Base-by-base conservation (phyloP, 1,139 yeast species). In the Geotrichum reessii region DNA sequence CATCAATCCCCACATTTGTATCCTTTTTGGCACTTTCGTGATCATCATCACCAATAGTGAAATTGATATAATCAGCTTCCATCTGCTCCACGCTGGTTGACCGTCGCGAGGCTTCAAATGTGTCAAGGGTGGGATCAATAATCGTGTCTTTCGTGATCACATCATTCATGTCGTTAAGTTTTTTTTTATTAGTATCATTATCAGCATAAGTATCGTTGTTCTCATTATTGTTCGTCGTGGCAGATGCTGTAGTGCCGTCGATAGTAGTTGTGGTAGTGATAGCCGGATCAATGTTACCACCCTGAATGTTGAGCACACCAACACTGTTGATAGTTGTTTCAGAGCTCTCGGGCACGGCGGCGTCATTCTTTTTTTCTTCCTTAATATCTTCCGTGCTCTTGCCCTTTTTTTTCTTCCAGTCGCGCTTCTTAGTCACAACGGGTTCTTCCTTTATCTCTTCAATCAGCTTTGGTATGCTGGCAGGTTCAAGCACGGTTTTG, bases 401-500 rank as follows among this genome's bases (percentile, higher is more conserved):
- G 5, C 52, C 47, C 50, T 57, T 58, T 14, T 49, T 51, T 37
- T 24, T 58, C 47, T 59, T 60, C 42, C 58, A 60, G 61, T 49
- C 57, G 57, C 31, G 57, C 52, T 42, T 52, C 44, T 7, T 58
- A 33, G 56, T 59, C 60, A 27, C 60, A 55, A 27, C 61, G 55
- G 37, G 59, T 46, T 46, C 53, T 54, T 37, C 55, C 59, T 50
- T 22, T 40, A 55, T 42, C 47, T 54, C 60, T 25, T 58, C 56
- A 24, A 58, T 46, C 14, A 54, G 44, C 19, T 40, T 28, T 2
- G 56, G 51, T 11, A 47, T 47, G 37, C 63, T 52, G 1, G 71
- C 70, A 5, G 71, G 69, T 1, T 67, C 63, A 21, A 68, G 54
- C 46, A 65, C 64, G 4, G 73, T 65, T 3, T 71, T 67, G 55